Evolutionary conservation across 495 filamentous ascomycete genomes (phyloP).

Genomic region (Penicillium samsonianum): DNA sequence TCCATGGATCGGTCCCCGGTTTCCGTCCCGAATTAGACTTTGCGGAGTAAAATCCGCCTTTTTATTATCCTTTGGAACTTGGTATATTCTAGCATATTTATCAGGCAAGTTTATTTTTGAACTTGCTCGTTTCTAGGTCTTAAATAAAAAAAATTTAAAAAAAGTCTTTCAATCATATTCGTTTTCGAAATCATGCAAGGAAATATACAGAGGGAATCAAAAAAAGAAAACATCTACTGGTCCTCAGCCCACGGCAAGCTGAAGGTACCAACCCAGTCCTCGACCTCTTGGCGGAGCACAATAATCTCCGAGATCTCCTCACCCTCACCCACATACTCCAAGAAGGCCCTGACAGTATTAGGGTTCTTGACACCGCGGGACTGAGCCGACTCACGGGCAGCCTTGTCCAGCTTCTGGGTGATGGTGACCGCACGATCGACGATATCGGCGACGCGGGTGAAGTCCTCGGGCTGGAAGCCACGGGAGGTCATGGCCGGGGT

Average conservation of each 20-base stretch:
- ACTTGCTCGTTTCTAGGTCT: neutral
- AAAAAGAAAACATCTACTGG: constrained; percentile 32
- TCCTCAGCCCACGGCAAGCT: constrained; percentile 76
- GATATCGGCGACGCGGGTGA: constrained; percentile 84
- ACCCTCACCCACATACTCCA: constrained; percentile 79
- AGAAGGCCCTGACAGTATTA: constrained; percentile 77
- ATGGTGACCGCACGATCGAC: constrained; percentile 90
- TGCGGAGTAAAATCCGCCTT: constrained; percentile 3
- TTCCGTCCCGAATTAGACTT: neutral
- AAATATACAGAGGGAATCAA: constrained; percentile 28
- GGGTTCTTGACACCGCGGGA: constrained; percentile 76
- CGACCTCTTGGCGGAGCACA: constrained; percentile 82
- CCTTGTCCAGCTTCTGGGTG: constrained; percentile 79
- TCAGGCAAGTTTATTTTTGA: no score
- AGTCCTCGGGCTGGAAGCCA: constrained; percentile 85
- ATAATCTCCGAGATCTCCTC: constrained; percentile 84
- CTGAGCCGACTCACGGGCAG: constrained; percentile 72
- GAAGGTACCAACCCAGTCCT: constrained; percentile 94
- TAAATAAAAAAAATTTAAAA: neutral
- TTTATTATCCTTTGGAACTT: neutral
- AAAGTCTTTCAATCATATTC: constrained; percentile 30
- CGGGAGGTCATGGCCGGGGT: constrained; percentile 97
- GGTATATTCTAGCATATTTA: neutral
- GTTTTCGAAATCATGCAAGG: constrained; percentile 25
- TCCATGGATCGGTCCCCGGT: neutral